Evolutionary conservation across 495 filamentous ascomycete species (phyloP), one percentile per base, ranked within the genome.

Genomic region (Aspergillus kassunensis): DNA sequence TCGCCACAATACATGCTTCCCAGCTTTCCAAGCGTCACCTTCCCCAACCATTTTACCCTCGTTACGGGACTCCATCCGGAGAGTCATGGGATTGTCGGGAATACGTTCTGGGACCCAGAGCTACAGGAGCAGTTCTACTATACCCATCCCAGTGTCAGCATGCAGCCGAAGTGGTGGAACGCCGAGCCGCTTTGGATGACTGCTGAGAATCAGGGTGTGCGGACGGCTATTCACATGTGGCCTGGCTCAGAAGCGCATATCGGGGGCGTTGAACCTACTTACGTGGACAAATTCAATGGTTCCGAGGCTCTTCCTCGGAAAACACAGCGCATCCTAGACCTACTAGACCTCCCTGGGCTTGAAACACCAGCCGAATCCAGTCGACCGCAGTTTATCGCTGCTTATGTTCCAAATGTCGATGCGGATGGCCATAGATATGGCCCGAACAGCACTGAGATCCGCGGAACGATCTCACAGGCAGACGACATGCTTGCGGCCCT

Each of bases 41-140:
- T 99, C 62, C 93, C 93, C 33, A 99, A 99, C 64, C 93, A 99
- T 62, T 96, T 90, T 70, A 97, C 93, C 0, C 76, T 99, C 27
- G 90, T 88, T 3, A 97, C 93, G 0, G 93, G 93, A 0, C 67
- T 99, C 19, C 88, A 96, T 63, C 93, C 93, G 0, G 93, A 97
- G 62, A 85, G 83, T 42, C 93, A 99, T 67, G 93, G 93, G 1
- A 76, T 99, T 6, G 91, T 99, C 0, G 90, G 89, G 1, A 99
- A 99, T 56, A 88, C 81, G 0, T 99, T 99, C 61, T 97, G 85
- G 84, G 92, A 97, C 59, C 89, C 89, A 0, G 70, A 73, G 0
- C 53, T 89, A 20, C 27, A 86, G 44, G 85, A 87, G 48, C 86
- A 91, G 54, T 99, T 97, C 72, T 89, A 80, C 59, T 96, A 96